Evolutionary conservation across 2,329 filamentous ascomycete genomes (phyloP), one percentile per base, ranked within the genome.

Genomic region (Lachnellula willkommii): DNA sequence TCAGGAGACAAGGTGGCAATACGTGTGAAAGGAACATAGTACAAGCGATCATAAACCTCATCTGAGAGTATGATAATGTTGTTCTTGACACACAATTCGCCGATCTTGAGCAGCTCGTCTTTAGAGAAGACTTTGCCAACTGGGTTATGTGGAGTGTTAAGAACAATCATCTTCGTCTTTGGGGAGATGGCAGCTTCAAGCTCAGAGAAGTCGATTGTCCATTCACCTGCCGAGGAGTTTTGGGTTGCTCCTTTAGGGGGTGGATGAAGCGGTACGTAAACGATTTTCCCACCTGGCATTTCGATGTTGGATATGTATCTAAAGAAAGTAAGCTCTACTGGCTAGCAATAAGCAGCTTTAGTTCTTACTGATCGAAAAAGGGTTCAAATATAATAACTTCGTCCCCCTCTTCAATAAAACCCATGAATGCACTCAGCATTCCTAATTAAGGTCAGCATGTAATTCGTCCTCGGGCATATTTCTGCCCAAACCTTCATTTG

Each of bases 371-470:
- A 74, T 99, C 94, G 71, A 97, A 99, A 75, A 96, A 99, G 11
- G 94, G 94, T 76, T 99, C 94, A 71, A 99, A 96, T 55, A 99
- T 82, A 63, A 99, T 96, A 63, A 96, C 94, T 73, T 99, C 94
- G 69, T 99, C 94, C 12, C 90, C 94, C 1, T 83, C 81, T 73
- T 99, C 94, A 56, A 99, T 85, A 66, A 99, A 99, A 2, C 83
- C 94, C 94, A 99, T 97, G 69, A 99, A 97, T 0, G 92, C 94
- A 69, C 89, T 93, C 62, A 99, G 79, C 90, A 97, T 97, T 66
- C 90, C 83, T 82, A 54, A 11, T 9, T 20, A 11, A 12, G 15
- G 52, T 63, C 53, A 66, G 57, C 20, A 48, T 50, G 47, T 24
- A 20, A 4, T 9, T 24, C 26, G 45, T 15, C 14, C 14, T 26